A percentile compares a stretch with the other conserved stretches of the same genome.
Evolutionary conservation across 1,284 basidiomycete genomes (phyloP).

Genomic region (Sporisorium exsertum): DNA sequence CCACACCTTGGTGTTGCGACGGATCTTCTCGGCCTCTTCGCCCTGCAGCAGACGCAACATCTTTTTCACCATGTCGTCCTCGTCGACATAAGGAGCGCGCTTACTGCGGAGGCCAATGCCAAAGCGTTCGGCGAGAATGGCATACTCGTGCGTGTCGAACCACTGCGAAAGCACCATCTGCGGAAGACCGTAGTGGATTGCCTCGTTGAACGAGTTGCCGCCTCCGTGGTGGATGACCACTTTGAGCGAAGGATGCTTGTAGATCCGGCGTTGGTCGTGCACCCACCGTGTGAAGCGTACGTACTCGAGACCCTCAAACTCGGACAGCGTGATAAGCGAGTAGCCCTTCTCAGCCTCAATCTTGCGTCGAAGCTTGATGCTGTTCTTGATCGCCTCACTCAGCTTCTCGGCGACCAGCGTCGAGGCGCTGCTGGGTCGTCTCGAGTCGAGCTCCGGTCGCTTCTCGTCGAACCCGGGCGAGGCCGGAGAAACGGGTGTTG

Average conservation of each 20-base stretch:
- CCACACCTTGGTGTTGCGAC: conserved; percentile 48
- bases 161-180: conserved; percentile 64
- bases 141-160: conserved; percentile 63
- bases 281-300: conserved; percentile 60
- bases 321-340: conserved; percentile 40
- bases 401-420: conserved; percentile 28
- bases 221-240: conserved; percentile 63
- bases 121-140: conserved; percentile 44
- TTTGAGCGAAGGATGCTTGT: conserved; percentile 58
- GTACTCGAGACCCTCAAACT: conserved; percentile 48
- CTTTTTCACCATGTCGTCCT: conserved; percentile 46
- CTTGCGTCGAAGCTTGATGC: conserved; percentile 25
- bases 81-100: conserved; percentile 47
- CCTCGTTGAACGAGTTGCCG: conserved; percentile 67
- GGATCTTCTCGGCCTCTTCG: conserved; percentile 39
- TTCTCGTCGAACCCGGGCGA: conserved; percentile 21
- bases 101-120: conserved; percentile 51
- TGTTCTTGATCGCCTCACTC: conserved; percentile 32
- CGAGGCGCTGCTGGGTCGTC: conserved; percentile 21
- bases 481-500: not conserved
- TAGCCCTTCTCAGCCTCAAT: conserved; percentile 34
- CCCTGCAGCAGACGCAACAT: conserved; percentile 37
- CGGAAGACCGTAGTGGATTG: conserved; percentile 57
- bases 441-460: conserved; percentile 10
- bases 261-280: conserved; percentile 47